Evolutionary conservation across 306 rosid genomes (phyloP), one percentile per base, ranked within the genome.

Genomic region (Begonia fuchsioides): DNA sequence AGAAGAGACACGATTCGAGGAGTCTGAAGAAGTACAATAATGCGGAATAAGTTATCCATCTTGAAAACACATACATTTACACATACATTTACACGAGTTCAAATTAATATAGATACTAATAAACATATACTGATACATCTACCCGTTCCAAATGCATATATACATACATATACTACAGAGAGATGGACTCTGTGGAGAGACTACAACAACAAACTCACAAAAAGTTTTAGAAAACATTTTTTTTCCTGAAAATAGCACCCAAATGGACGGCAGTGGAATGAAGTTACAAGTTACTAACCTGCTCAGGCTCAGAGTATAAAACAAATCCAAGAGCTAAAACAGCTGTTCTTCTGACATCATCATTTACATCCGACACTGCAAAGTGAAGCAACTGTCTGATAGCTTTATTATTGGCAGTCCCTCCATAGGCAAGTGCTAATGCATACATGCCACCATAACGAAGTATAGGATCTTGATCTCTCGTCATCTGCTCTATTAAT

Each of bases 401-500:
- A 50, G 97, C 97, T 70, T 90, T 90, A 65, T 90, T 90, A 75
- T 90, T 90, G 60, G 95, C 97, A 10, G 95, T 90, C 53, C 97
- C 97, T 4, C 92, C 63, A 38, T 90, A 90, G 20, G 97, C 97
- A 78, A 90, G 68, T 51, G 97, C 97, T 71, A 90, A 68, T 5
- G 97, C 97, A 58, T 90, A 90, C 97, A 90, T 90, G 44, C 95
- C 97, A 69, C 97, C 97, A 59, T 90, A 90, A 44, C 97, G 95
- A 57, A 84, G 57, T 38, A 90, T 81, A 32, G 97, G 97, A 64
- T 90, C 97, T 68, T 81, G 97, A 69, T 90, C 97, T 39, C 87
- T 76, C 26, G 94, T 90, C 95, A 90, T 84, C 72, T 90, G 93
- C 81, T 84, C 97, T 68, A 90, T 90, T 56, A 90, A 67, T 1